These are phyloP conservation scores for Fusarium sp. DNA, from an alignment of 2,329 filamentous ascomycete genomes.

Conservation along the genomic window DNA sequence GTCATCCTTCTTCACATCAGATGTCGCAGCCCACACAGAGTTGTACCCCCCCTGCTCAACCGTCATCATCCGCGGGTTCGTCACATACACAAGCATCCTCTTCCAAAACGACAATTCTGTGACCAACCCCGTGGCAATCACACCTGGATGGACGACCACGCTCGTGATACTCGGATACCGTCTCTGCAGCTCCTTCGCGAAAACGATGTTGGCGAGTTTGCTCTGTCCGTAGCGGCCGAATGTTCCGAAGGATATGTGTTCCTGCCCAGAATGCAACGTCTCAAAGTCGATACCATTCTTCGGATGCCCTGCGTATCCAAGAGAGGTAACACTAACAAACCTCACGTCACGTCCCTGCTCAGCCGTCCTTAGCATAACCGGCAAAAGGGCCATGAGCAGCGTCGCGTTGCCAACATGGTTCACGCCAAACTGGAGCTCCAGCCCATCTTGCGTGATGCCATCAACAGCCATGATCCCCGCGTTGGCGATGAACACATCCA, in stretches of 20 bases:
- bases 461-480: slow-evolving; percentile 54
- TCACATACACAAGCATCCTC: slow-evolving; percentile 45
- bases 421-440: slow-evolving; percentile 54
- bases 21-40: slow-evolving; percentile 52
- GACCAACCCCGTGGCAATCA: slow-evolving; percentile 51
- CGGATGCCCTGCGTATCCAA: slow-evolving; percentile 47
- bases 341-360: slow-evolving; percentile 34
- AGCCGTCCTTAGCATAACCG: slow-evolving; percentile 42
- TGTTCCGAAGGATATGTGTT: slow-evolving; percentile 50
- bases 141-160: slow-evolving; percentile 64
- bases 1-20: slow-evolving; percentile 23
- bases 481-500: slow-evolving; percentile 58
- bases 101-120: slow-evolving; percentile 44
- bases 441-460: slow-evolving; percentile 52
- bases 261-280: slow-evolving; percentile 47
- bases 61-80: slow-evolving; percentile 44
- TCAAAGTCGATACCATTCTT: slow-evolving; percentile 49
- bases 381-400: slow-evolving; percentile 54
- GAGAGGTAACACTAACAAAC: slow-evolving; percentile 49
- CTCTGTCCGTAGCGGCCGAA: slow-evolving; percentile 64
- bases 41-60: slow-evolving; percentile 51
- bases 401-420: slow-evolving; percentile 54
- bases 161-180: slow-evolving; percentile 58
- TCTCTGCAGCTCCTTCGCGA: slow-evolving; percentile 60
- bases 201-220: slow-evolving; percentile 64